Base-by-base conservation (phyloP, 177 flowering plant genomes). In the Vitis hybrid region DNA sequence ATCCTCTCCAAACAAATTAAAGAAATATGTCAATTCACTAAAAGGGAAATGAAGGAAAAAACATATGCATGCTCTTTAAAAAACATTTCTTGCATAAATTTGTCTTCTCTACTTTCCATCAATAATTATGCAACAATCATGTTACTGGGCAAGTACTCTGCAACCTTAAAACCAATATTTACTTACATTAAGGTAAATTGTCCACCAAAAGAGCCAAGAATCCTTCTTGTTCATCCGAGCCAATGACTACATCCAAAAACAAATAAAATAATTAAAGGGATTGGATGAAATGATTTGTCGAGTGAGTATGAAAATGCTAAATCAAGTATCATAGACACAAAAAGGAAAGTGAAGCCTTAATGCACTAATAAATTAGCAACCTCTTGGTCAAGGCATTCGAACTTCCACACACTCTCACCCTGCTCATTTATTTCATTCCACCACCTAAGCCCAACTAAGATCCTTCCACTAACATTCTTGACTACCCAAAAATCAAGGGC, bases 401-500 rank as follows among this genome's bases (percentile, higher is more conserved):
- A 95, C 77, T 84, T 95, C 98, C 99, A 95, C 5, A 93, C 87
- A 69, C 99, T 95, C 78, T 95, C 99, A 35, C 97, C 99, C 73
- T 80, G 67, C 27, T 95, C 99, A 81, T 95, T 79, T 62, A 91
- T 91, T 79, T 95, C 99, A 85, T 95, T 95, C 98, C 98, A 93
- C 99, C 98, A 95, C 82, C 99, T 88, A 75, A 95, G 72, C 64
- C 99, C 98, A 74, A 93, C 99, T 71, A 95, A 81, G 56, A 95
- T 95, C 56, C 99, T 85, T n/a, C 99, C 99, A 85, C 99, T 95
- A 30, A 95, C 94, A 85, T 95, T 95, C 84, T 95, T 95, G 48
- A 95, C 99, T 1, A 95, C 97, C 99, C 99, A 93, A 79, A 95
- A 95, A 74, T 95, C 99, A 74, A 95, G 92, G 67, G 98, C 93